A percentile compares a stretch with the other conserved stretches of the same genome.
Evolutionary conservation across 768 basidiomycete species (phyloP).

Genomic region (Suillus decipiens): DNA sequence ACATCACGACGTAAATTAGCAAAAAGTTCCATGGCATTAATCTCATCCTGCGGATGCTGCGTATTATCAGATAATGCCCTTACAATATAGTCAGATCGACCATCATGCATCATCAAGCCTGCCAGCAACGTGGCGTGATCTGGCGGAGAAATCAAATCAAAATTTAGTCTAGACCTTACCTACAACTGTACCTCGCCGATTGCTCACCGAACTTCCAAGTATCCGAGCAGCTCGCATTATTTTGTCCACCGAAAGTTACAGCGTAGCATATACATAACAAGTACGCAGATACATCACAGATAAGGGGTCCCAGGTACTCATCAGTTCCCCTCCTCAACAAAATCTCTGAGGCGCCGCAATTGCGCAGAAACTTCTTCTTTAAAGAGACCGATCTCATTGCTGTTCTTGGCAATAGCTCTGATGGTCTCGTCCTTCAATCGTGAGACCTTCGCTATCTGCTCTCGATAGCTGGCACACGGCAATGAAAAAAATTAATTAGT

Average conservation of each 20-base stretch:
- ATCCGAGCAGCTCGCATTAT: neutral
- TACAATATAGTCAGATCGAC: too few species aligned
- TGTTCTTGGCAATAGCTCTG: constrained; percentile 80
- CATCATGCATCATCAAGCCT: too few species aligned
- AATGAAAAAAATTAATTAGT: constrained; percentile 9
- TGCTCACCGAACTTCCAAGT: too few species aligned
- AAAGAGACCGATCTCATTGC: constrained; percentile 80
- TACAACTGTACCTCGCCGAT: too few species aligned
- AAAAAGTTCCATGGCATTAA: too few species aligned
- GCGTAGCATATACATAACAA: neutral
- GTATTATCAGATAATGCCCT: too few species aligned
- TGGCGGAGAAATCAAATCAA: too few species aligned
- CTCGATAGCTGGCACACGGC: constrained; percentile 59
- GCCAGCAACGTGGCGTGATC: too few species aligned
- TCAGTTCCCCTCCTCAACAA: constrained; percentile 55
- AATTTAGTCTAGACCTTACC: too few species aligned
- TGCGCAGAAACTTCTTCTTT: constrained; percentile 77
- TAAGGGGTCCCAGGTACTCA: neutral
- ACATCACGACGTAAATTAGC: too few species aligned
- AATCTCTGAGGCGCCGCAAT: constrained; percentile 66
- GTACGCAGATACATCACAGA: neutral
- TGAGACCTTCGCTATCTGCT: constrained; percentile 75
- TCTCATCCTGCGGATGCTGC: too few species aligned
- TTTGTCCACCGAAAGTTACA: neutral
- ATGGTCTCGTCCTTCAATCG: constrained; percentile 79